Evolutionary conservation across 306 rosid species (phyloP).

Genomic region (Pyrus bretschneideri): DNA sequence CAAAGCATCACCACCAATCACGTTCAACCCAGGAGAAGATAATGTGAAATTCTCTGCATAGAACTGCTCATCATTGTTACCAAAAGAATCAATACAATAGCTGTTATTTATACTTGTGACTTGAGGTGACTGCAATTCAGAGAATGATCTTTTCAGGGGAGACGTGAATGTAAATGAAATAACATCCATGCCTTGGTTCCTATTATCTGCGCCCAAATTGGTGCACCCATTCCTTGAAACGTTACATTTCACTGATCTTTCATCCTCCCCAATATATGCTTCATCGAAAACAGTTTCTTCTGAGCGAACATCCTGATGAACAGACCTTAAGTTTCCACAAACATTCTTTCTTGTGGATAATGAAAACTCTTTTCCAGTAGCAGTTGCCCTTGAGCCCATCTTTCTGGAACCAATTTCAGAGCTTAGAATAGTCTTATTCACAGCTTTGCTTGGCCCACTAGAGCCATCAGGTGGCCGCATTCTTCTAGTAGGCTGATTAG

Average conservation of each 20-base stretch:
- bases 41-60: conserved; percentile 28
- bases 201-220: conserved; percentile 32
- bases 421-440: conserved; percentile 34
- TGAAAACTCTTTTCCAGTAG: conserved; percentile 34
- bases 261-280: conserved; percentile 21
- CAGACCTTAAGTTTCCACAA: conserved; percentile 33
- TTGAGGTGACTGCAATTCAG: conserved; percentile 35
- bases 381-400: conserved; percentile 31
- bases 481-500: conserved; percentile 35
- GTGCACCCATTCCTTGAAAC: conserved; percentile 36
- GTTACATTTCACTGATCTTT: conserved; percentile 52
- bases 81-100: conserved; percentile 31
- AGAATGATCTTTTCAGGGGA: conserved; percentile 53
- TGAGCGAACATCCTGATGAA: conserved; percentile 20
- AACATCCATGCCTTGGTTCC: conserved; percentile 55
- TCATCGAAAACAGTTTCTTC: conserved; percentile 32
- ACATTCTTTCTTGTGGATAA: conserved; percentile 26
- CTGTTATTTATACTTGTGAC: conserved; percentile 26
- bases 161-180: conserved; percentile 86
- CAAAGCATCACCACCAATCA: conserved; percentile 53
- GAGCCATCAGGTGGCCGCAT: conserved; percentile 32
- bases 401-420: conserved; percentile 37
- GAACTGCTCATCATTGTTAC: conserved; percentile 22
- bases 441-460: conserved; percentile 31
- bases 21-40: conserved; percentile 39